Conservation (phyloP, 176 grass and related monocot genomes). For the Lolium rigidum region DNA sequence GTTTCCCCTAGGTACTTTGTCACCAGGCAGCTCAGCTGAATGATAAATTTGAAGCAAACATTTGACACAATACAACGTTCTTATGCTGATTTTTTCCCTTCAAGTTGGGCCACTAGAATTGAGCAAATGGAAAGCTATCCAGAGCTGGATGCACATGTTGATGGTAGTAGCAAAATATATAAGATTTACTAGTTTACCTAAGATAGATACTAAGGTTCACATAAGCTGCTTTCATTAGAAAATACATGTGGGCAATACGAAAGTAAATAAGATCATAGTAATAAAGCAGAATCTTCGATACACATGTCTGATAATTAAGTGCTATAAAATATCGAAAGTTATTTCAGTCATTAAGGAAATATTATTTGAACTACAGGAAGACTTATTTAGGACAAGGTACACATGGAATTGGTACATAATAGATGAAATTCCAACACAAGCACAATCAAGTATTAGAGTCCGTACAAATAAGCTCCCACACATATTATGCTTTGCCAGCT, state of each 20-base stretch:
- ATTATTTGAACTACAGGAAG: neutral
- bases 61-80: neutral
- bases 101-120: neutral
- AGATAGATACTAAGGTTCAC: neutral
- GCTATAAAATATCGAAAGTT: neutral
- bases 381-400: conserved; percentile 15
- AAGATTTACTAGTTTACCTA: neutral
- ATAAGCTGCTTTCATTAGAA: neutral
- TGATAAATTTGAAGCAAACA: neutral
- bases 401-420: neutral
- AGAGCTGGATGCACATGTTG: neutral
- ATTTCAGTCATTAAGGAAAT: neutral
- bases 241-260: neutral
- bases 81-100: neutral
- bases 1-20: neutral
- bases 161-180: neutral
- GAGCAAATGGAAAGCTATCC: neutral
- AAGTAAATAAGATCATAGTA: neutral
- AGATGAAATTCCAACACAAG: neutral
- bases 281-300: neutral
- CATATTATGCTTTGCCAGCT: neutral
- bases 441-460: neutral
- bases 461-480: neutral
- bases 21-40: neutral
- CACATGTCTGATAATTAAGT: neutral